Evolutionary conservation across 225 moss, liverwort and hornwort genomes (phyloP), one percentile per base, ranked within the genome.

Genomic region (Antitrichia curtipendula): DNA sequence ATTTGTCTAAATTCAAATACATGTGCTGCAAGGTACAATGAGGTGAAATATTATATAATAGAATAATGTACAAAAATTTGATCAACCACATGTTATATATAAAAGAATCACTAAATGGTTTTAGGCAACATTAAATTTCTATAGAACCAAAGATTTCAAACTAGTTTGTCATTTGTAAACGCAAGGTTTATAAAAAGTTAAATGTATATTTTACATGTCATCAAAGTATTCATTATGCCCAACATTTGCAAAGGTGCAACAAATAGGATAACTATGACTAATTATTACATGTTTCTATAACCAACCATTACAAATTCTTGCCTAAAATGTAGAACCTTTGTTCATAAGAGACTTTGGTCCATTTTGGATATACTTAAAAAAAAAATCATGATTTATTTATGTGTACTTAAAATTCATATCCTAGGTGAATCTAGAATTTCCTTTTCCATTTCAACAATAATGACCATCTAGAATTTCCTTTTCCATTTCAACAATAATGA

Each of bases 1-100:
- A 6, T 16, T 10, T 1, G 9, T 5, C 0, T 15, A 3, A 41
- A 0, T 27, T 70, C 27, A 45, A 47, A 31, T 45, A 6, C 8
- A 41, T 16, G 3, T 0, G 3, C 2, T 49, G 0, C 8, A 45
- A 0, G 3, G 0, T 1, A 72, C 4, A 10, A 73, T 73, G 19
- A 19, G 0, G 7, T 47, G 31, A 31, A 0, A 49, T 7, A 47
- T 73, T 29, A 2, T 10, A 3, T 45, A 5, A 8, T 19, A 7
- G 4, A 28, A 7, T 29, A 18, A 18, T 6, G 8, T 45, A n/a
- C n/a, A 40, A 0, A 4, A 73, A 73, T 47, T 31, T 25, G 1
- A 40, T 15, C 41, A 70, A 41, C 8, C 1, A 40, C 32, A 13
- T 34, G 5, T 11, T 1, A 21, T 12, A 0, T 20, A 3, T 6